Conservation (phyloP, 352 stramenopile genomes). For the Globisporangium abappressorium region DNA sequence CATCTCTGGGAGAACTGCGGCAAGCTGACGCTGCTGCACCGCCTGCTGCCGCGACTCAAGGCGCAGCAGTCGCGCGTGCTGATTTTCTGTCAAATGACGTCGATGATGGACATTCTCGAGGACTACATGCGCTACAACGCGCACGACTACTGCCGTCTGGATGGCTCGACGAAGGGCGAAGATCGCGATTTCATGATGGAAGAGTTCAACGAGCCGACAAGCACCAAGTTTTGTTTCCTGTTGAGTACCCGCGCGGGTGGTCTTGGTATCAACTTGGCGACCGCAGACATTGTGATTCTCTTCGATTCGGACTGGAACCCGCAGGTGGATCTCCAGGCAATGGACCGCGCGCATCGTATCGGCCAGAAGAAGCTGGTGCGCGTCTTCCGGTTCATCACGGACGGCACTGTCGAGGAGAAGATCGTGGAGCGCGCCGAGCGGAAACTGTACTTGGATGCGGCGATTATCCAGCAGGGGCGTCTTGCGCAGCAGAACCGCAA, state of each 20-base stretch:
- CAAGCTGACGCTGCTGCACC: conserved; percentile 98
- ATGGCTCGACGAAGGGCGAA: conserved; percentile 83
- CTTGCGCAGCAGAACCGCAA: conserved; percentile 92
- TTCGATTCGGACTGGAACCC: conserved; percentile 99
- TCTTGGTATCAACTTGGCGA: conserved; percentile 98
- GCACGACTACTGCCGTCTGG: conserved; percentile 84
- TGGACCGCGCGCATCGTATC: conserved; percentile 97
- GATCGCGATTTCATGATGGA: conserved; percentile 93
- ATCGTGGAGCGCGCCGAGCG: conserved; percentile 97
- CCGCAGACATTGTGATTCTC: conserved; percentile 98
- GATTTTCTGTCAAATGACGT: conserved; percentile 99
- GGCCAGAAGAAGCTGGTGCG: conserved; percentile 98
- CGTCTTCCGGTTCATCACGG: conserved; percentile 98
- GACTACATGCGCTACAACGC: conserved; percentile 95
- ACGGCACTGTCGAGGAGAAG: conserved; percentile 98
- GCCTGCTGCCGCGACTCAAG: conserved; percentile 86
- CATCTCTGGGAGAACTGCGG: conserved; percentile 98
- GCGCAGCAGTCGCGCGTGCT: conserved; percentile 91
- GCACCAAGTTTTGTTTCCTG: conserved; percentile 97
- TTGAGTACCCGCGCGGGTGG: conserved; percentile 96
- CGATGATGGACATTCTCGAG: conserved; percentile 99
- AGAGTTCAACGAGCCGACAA: conserved; percentile 96
- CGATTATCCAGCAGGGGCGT: conserved; percentile 98
- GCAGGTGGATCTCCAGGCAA: conserved; percentile 98
- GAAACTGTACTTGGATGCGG: conserved; percentile 98